Conservation (phyloP, 2,329 filamentous ascomycete genomes). For the Exserohilum rostratum region DNA sequence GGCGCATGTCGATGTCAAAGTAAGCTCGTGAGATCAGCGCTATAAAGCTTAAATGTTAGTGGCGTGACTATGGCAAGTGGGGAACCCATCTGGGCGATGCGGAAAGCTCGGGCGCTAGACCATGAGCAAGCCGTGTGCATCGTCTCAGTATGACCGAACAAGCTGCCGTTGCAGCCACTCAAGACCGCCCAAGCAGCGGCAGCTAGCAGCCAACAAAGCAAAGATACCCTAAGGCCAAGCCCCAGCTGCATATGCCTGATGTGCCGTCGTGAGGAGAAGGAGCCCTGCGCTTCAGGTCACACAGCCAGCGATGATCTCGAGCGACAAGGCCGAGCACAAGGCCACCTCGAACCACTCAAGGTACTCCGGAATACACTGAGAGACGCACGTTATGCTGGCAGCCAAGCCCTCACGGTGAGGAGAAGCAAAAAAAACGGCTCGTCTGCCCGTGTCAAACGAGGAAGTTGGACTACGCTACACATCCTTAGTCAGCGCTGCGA, state of each 20-base stretch:
- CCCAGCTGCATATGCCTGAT: too few relatives aligned
- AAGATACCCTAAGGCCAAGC: too few relatives aligned
- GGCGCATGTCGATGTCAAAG: slow-evolving; percentile 10
- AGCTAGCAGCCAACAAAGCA: too few relatives aligned
- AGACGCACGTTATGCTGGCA: too few relatives aligned
- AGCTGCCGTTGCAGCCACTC: not conserved
- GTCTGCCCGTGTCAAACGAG: too few relatives aligned
- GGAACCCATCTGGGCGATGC: not conserved
- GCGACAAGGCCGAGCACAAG: not conserved
- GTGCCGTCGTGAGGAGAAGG: too few relatives aligned
- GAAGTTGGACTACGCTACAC: too few relatives aligned
- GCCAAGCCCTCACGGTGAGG: too few relatives aligned
- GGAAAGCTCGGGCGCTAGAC: slow-evolving; percentile 8
- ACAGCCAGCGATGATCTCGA: not conserved
- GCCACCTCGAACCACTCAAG: not conserved
- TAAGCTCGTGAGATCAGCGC: slow-evolving; percentile 15
- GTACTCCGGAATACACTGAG: too few relatives aligned
- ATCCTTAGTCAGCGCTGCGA: not conserved
- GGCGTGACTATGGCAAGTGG: not conserved
- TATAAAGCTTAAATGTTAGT: slow-evolving; percentile 14
- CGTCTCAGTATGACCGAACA: slow-evolving; percentile 2
- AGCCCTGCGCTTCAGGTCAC: not conserved
- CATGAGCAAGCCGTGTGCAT: not conserved
- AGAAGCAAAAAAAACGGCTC: not conserved
- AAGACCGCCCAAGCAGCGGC: too few relatives aligned